Evolutionary conservation across 177 flowering plant genomes (phyloP), one percentile per base, ranked within the genome.

Genomic region (Vitis hybrid): DNA sequence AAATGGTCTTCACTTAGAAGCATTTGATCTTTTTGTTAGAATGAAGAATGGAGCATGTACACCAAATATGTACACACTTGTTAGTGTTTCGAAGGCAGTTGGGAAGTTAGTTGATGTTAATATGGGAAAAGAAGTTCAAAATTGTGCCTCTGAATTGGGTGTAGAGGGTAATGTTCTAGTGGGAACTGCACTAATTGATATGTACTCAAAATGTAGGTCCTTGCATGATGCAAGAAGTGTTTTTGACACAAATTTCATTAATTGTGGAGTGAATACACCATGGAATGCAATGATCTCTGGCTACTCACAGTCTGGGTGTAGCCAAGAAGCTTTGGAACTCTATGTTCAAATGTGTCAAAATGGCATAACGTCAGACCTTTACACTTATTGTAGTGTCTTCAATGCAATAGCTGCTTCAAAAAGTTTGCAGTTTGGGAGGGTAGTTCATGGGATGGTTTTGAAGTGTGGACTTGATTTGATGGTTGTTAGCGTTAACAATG

Each of bases 271-370:
- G 13, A 89, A 85, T 57, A 58, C 67, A 32, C 91, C 91, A 8
- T 88, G 91, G 94, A 90, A 90, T 69, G 87, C 90, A 1, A 83
- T 88, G 87, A 81, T 88, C 63, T 77, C 89, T 1, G 90, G 85
- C 13, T 89, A 82, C 73, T 76, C 80, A 30, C 81, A 77, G 32
- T 51, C 70, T 66, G 84, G 82, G 48, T 21, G 51, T 65, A 55
- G 73, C 63, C 49, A 73, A 66, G 84, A 86, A 71, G 85, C 91
- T 30, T 68, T 85, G 68, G 68, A 77, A 21, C 75, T 87, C 11
- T 87, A 70, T 68, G 66, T 54, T 14, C 50, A 54, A 61, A 88
- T 88, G 89, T 71, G 76, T 68, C 70, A 69, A 21, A 84, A 72
- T 9, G 65, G 71, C 67, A 70, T 83, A 17, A 58, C 74, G 60